Evolutionary conservation across 441 rosid genomes (phyloP).

Genomic region (Erodium moschatum): DNA sequence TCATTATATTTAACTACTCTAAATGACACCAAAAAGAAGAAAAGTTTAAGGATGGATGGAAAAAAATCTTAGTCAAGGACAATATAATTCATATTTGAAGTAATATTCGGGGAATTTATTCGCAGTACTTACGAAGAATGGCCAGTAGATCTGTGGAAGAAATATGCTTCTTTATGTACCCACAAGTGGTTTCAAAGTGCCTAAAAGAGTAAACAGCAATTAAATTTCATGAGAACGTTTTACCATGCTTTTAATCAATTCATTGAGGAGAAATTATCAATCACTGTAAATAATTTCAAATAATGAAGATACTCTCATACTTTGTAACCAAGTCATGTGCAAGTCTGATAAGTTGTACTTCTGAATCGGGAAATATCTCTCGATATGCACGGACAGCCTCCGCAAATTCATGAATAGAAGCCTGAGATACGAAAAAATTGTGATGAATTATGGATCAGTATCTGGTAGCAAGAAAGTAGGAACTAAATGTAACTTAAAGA

Average conservation of each 20-base stretch:
- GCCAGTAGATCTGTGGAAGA: slow-evolving; percentile 50
- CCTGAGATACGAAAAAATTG: slow-evolving; percentile 33
- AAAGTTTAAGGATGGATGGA: slow-evolving; percentile 8
- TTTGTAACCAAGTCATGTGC: slow-evolving; percentile 56
- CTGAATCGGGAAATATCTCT: slow-evolving; percentile 87
- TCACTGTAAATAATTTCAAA: slow-evolving; percentile 7
- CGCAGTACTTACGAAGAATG: slow-evolving; percentile 49
- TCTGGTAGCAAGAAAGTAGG: not conserved
- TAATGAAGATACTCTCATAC: slow-evolving; percentile 27
- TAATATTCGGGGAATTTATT: slow-evolving; percentile 20
- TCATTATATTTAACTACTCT: not conserved
- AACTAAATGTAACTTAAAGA: not conserved
- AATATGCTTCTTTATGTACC: slow-evolving; percentile 46
- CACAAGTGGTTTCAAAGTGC: slow-evolving; percentile 60
- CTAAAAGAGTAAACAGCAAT: slow-evolving; percentile 32
- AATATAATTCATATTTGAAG: not conserved
- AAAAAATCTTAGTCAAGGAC: not conserved
- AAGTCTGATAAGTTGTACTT: slow-evolving; percentile 62
- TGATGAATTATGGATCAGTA: slow-evolving; percentile 16
- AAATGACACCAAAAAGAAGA: not conserved
- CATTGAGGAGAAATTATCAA: slow-evolving; percentile 5
- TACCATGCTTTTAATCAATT: not conserved
- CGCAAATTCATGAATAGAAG: slow-evolving; percentile 66
- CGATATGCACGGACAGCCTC: slow-evolving; percentile 86
- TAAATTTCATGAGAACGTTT: slow-evolving; percentile 14